phyloP scores from a whole-genome alignment of 2,329 filamentous ascomycete genomes.

The Ophiocordyceps camponoti-leonardi region DNA sequence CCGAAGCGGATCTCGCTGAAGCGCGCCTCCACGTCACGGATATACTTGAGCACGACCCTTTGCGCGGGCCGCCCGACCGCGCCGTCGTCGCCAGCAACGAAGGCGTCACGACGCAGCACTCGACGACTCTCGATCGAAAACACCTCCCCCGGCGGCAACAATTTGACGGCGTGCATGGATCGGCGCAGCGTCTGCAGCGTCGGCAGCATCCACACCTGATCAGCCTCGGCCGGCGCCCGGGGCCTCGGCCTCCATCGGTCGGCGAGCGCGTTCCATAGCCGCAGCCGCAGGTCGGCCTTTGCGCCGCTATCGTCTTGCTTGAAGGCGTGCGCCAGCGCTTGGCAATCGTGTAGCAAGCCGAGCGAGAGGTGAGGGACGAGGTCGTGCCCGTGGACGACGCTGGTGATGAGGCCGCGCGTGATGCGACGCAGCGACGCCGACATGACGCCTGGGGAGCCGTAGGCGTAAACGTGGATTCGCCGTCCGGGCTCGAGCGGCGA shows the following conservation, averaged over 20 bases:
- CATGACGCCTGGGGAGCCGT: slow-evolving; percentile 58
- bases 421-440: slow-evolving; percentile 51
- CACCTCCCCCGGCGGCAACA: slow-evolving; percentile 61
- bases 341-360: slow-evolving; percentile 58
- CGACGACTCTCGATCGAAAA: slow-evolving; percentile 53
- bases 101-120: slow-evolving; percentile 50
- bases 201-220: slow-evolving; percentile 53
- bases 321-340: slow-evolving; percentile 54
- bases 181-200: slow-evolving; percentile 48
- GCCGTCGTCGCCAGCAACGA: slow-evolving; percentile 27
- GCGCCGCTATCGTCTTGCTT: slow-evolving; percentile 53
- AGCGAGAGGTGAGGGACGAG: slow-evolving; percentile 58
- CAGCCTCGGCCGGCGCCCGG: slow-evolving; percentile 24
- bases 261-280: slow-evolving; percentile 46
- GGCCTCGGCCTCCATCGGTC: slow-evolving; percentile 32
- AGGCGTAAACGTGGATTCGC: slow-evolving; percentile 65
- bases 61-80: slow-evolving; percentile 48
- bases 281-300: slow-evolving; percentile 46
- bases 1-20: slow-evolving; percentile 58
- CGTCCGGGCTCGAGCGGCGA: slow-evolving; percentile 26
- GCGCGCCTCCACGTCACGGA: slow-evolving; percentile 50
- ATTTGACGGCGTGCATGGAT: slow-evolving; percentile 50
- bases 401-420: slow-evolving; percentile 59
- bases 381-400: slow-evolving; percentile 55
- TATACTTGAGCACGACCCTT: slow-evolving; percentile 51